Conservation (phyloP, 352 stramenopile genomes). For the Detonula confervacea region DNA sequence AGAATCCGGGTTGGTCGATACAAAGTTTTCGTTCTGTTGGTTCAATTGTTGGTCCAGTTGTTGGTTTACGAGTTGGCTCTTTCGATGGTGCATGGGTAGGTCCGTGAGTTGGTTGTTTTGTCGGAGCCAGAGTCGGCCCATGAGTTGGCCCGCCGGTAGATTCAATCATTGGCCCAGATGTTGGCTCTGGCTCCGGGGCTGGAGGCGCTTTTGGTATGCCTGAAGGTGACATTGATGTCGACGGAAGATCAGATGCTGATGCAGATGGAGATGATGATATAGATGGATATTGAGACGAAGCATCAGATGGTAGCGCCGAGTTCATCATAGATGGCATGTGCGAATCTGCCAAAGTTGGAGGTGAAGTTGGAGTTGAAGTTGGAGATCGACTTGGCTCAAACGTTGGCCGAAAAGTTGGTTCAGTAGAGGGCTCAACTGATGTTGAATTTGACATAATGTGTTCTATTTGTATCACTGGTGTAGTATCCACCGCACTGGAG, state of each 20-base stretch:
- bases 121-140: too few species aligned
- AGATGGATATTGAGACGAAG: conserved; percentile 13
- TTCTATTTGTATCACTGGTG: too few species aligned
- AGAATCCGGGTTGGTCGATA: conserved; percentile 31
- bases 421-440: conserved; percentile 1
- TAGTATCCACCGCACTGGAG: background rate
- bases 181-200: background rate
- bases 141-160: too few species aligned
- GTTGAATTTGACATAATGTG: too few species aligned
- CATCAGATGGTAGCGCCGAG: background rate
- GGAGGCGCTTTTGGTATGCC: conserved; percentile 16
- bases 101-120: too few species aligned
- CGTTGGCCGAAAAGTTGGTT: too few species aligned
- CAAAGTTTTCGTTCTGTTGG: conserved; percentile 8
- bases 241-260: background rate
- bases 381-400: too few species aligned
- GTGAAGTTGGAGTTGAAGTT: conserved; percentile 3
- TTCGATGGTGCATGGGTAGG: too few species aligned
- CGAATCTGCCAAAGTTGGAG: conserved; percentile 21
- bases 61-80: too few species aligned
- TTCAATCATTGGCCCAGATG: too few species aligned
- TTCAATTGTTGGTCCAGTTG: too few species aligned
- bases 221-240: conserved; percentile 9
- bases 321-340: conserved; percentile 3
- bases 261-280: background rate